These are phyloP conservation scores for Mucor indicus DNA, from an alignment of 371 early-diverging fungal genomes.

Conservation along the genomic window DNA sequence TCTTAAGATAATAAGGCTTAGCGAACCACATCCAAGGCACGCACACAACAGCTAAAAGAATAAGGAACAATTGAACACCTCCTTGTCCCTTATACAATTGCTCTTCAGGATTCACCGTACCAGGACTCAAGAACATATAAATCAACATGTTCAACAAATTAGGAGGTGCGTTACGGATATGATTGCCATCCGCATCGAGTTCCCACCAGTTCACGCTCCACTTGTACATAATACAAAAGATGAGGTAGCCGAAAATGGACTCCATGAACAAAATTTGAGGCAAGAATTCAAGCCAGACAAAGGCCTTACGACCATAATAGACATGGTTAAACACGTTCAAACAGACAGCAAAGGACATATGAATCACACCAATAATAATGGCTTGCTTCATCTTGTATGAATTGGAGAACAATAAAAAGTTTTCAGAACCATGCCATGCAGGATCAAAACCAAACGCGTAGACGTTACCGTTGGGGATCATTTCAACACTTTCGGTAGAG, in stretches of 20 bases:
- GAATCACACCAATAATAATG: slow-evolving; percentile 91
- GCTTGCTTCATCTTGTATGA: slow-evolving; percentile 99
- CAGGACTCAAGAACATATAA: slow-evolving; percentile 98
- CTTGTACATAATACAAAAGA: slow-evolving; percentile 93
- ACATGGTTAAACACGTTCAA: slow-evolving; percentile 91
- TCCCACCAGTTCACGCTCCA: slow-evolving; percentile 94
- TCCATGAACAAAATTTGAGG: slow-evolving; percentile 96
- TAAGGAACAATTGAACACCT: slow-evolving; percentile 80
- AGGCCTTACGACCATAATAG: slow-evolving; percentile 80
- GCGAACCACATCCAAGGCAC: slow-evolving; percentile 99
- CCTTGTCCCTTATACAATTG: slow-evolving; percentile 87
- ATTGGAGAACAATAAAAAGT: slow-evolving; percentile 93
- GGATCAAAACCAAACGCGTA: slow-evolving; percentile 81
- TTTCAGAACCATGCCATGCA: slow-evolving; percentile 94
- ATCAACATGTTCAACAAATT: slow-evolving; percentile 97
- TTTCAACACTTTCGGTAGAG: slow-evolving; percentile 36
- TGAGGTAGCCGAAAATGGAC: slow-evolving; percentile 95
- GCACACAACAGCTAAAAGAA: slow-evolving; percentile 85
- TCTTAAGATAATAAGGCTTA: slow-evolving; percentile 88
- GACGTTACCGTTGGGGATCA: slow-evolving; percentile 36
- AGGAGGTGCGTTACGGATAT: slow-evolving; percentile 79
- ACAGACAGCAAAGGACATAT: slow-evolving; percentile 93
- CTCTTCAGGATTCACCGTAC: slow-evolving; percentile 72
- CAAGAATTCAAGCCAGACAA: slow-evolving; percentile 85
- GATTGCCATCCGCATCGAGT: slow-evolving; percentile 62